These are phyloP conservation scores for Ceratobasidium sp. DNA, from an alignment of 1,284 basidiomycete genomes.

Conservation along the genomic window DNA sequence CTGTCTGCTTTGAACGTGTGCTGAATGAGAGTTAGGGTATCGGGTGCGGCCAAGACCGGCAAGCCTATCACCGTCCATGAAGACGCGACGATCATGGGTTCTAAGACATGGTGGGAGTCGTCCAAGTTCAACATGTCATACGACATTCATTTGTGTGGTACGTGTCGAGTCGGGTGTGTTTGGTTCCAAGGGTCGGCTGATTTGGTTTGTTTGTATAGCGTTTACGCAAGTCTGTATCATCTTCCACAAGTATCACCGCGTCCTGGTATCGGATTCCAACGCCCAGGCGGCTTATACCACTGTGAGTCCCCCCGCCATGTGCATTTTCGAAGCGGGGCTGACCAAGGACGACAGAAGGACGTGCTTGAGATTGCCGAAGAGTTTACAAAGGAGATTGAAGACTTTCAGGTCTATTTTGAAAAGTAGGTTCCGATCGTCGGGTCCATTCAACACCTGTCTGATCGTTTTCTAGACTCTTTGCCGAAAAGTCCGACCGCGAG, in stretches of 20 bases:
- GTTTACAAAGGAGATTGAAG: conserved; percentile 16
- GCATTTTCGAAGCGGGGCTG: background rate
- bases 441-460: background rate
- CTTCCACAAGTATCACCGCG: conserved; percentile 34
- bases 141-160: conserved; percentile 43
- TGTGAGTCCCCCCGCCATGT: background rate
- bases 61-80: conserved; percentile 30
- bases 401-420: conserved; percentile 20
- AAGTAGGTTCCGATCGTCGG: background rate
- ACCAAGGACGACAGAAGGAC: background rate
- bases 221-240: conserved; percentile 40
- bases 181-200: background rate
- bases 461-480: conserved; percentile 4
- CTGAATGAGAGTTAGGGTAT: conserved; percentile 11
- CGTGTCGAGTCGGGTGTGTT: background rate
- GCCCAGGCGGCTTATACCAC: background rate
- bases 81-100: conserved; percentile 24
- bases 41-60: conserved; percentile 22
- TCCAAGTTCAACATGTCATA: conserved; percentile 6
- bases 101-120: conserved; percentile 36
- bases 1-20: background rate
- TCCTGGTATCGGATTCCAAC: conserved; percentile 11
- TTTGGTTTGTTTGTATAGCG: conserved; percentile 4
- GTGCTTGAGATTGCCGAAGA: background rate
- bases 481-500: conserved; percentile 3